Conservation (phyloP, 129 eudicot genomes). For the Scalesia atractyloides region DNA sequence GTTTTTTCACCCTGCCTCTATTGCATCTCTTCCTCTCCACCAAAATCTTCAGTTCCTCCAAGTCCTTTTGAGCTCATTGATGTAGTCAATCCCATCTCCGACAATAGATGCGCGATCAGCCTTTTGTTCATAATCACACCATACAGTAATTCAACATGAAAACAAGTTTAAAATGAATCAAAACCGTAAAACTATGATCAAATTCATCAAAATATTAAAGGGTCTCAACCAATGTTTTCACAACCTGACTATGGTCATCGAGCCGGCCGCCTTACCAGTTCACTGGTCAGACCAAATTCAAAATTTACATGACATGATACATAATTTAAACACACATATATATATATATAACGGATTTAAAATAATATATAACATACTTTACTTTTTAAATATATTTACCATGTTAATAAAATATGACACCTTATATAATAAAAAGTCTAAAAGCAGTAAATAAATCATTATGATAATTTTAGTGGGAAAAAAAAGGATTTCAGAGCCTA, state of each 20-base stretch:
- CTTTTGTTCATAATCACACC: conserved; percentile 38
- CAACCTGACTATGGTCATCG: background rate
- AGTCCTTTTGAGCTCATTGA: conserved; percentile 76
- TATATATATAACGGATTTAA: too few relatives aligned
- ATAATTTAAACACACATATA: background rate
- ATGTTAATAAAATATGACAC: too few relatives aligned
- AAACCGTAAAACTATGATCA: conserved; percentile 8
- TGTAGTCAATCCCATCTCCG: conserved; percentile 80
- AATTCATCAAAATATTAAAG: conserved; percentile 1
- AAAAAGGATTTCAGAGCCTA: background rate
- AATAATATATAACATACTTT: too few relatives aligned
- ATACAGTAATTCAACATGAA: conserved; percentile 9
- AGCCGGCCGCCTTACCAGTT: too few relatives aligned
- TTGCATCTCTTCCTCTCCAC: conserved; percentile 77
- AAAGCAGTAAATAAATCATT: background rate
- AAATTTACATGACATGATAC: background rate
- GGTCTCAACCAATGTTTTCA: background rate
- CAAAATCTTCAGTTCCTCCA: conserved; percentile 65
- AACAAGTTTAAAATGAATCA: background rate
- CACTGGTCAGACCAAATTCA: background rate
- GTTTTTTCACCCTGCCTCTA: conserved; percentile 69
- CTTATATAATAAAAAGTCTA: background rate
- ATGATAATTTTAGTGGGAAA: background rate
- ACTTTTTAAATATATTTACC: background rate
- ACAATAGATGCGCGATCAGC: conserved; percentile 83